phyloP scores from a whole-genome alignment of 2,329 filamentous ascomycete genomes.

The Coniosporium tulheliwenetii region DNA sequence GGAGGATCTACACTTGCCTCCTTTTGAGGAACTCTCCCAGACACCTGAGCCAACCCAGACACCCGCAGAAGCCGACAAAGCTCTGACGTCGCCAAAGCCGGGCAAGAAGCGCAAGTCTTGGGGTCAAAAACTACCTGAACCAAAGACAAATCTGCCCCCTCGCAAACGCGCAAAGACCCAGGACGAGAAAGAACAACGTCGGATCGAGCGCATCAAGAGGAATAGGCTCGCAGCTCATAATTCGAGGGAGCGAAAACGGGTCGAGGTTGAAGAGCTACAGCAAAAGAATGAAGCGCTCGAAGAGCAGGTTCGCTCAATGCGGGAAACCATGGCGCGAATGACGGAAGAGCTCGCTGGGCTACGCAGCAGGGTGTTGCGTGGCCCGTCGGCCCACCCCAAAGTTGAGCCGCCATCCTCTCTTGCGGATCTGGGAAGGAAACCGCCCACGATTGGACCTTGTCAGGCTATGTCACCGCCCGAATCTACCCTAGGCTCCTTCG shows the following conservation, averaged over 20 bases:
- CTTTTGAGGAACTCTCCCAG: slow-evolving; percentile 9
- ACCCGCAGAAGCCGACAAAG: slow-evolving; percentile 4
- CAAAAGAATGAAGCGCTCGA: slow-evolving; percentile 49
- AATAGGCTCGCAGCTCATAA: slow-evolving; percentile 95
- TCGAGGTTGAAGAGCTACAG: slow-evolving; percentile 73
- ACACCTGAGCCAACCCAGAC: slow-evolving; percentile 8
- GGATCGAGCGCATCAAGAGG: slow-evolving; percentile 90
- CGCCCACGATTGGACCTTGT: slow-evolving; percentile 15
- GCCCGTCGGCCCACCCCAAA: background rate
- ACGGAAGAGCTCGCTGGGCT: slow-evolving; percentile 29
- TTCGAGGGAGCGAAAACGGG: slow-evolving; percentile 82
- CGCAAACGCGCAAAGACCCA: slow-evolving; percentile 97
- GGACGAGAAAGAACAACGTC: slow-evolving; percentile 95
- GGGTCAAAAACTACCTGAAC: slow-evolving; percentile 92
- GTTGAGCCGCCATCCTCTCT: background rate
- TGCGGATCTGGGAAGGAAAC: slow-evolving; percentile 1
- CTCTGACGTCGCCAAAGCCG: slow-evolving; percentile 32
- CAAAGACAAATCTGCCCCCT: slow-evolving; percentile 89
- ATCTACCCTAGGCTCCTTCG: background rate
- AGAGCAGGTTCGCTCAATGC: slow-evolving; percentile 41
- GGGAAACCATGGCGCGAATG: slow-evolving; percentile 32
- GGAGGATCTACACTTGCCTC: slow-evolving; percentile 20
- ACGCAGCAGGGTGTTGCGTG: slow-evolving; percentile 11
- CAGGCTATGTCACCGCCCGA: slow-evolving; percentile 4
- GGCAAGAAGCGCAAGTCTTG: slow-evolving; percentile 95